phyloP scores from a whole-genome alignment of 2,329 filamentous ascomycete genomes.

The Fusarium camptoceras region DNA sequence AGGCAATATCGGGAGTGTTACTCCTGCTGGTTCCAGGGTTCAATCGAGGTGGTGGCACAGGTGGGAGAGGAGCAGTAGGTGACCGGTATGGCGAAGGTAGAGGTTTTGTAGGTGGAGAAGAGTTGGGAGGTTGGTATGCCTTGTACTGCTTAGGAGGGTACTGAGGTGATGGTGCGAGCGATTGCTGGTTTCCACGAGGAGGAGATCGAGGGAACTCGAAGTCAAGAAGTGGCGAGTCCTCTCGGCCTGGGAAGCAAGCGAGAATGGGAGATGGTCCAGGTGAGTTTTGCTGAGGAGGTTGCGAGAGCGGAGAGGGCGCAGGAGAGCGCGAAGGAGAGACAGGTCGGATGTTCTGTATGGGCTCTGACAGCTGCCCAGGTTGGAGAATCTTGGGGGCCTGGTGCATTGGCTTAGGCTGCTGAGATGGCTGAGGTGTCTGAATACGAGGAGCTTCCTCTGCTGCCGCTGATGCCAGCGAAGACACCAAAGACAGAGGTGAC shows the following conservation, averaged over 20 bases:
- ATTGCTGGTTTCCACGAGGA: slow-evolving; percentile 2
- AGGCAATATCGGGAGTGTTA: neutral
- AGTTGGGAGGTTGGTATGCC: slow-evolving; percentile 30
- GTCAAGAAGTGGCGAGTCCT: neutral
- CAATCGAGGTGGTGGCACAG: slow-evolving; percentile 26
- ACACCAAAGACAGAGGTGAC: slow-evolving; percentile 39
- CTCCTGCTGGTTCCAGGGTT: slow-evolving; percentile 15
- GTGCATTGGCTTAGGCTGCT: slow-evolving; percentile 21
- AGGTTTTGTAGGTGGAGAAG: slow-evolving; percentile 27
- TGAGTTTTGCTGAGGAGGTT: slow-evolving; percentile 34
- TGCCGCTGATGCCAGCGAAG: slow-evolving; percentile 20
- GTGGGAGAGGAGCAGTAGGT: slow-evolving; percentile 30
- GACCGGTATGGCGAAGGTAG: slow-evolving; percentile 28
- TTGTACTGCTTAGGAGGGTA: slow-evolving; percentile 29
- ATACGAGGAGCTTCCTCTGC: slow-evolving; percentile 29
- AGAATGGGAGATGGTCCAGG: slow-evolving; percentile 29
- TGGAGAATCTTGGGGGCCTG: slow-evolving; percentile 33
- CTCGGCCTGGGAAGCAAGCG: slow-evolving; percentile 17
- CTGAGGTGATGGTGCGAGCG: slow-evolving; percentile 15
- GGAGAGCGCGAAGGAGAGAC: slow-evolving; percentile 35
- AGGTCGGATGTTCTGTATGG: slow-evolving; percentile 18
- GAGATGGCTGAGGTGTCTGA: slow-evolving; percentile 29
- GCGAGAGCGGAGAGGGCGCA: slow-evolving; percentile 35
- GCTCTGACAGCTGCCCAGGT: slow-evolving; percentile 30
- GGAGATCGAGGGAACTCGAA: slow-evolving; percentile 14